phyloP scores from a whole-genome alignment of 148 eudicot genomes.

The Spergularia marina region DNA sequence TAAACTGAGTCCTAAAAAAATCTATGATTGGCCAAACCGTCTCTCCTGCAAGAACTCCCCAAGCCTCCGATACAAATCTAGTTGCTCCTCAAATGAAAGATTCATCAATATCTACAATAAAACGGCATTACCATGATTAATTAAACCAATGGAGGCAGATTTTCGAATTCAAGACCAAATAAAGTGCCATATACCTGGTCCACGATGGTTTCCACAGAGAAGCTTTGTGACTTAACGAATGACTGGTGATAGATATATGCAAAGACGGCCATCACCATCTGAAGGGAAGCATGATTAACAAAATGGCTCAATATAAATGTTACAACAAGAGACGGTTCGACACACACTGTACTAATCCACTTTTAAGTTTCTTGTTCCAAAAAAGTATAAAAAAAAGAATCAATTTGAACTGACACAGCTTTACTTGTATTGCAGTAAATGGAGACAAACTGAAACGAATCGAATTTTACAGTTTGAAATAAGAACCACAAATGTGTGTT shows the following conservation, averaged over 20 bases:
- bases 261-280: conserved; percentile 63
- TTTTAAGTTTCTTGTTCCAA: not conserved
- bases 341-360: not conserved
- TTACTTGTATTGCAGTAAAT: too few species aligned
- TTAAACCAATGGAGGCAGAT: not conserved
- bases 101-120: conserved; percentile 48
- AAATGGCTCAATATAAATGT: not conserved
- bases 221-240: conserved; percentile 43
- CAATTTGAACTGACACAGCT: too few species aligned
- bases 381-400: not conserved
- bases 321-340: not conserved
- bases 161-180: not conserved
- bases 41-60: conserved; percentile 50
- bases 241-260: conserved; percentile 61
- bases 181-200: conserved; percentile 36
- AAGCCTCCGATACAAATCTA: conserved; percentile 40
- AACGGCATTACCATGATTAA: conserved; percentile 12
- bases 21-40: conserved; percentile 26
- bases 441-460: too few species aligned
- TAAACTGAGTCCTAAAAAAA: not conserved
- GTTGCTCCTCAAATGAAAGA: conserved; percentile 64
- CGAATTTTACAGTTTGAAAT: too few species aligned
- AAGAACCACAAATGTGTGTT: too few species aligned
- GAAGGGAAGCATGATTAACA: conserved; percentile 9
- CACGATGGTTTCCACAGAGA: conserved; percentile 41